Evolutionary conservation across 768 basidiomycete species (phyloP), one percentile per base, ranked within the genome.

Genomic region (Leccinum obscurum): DNA sequence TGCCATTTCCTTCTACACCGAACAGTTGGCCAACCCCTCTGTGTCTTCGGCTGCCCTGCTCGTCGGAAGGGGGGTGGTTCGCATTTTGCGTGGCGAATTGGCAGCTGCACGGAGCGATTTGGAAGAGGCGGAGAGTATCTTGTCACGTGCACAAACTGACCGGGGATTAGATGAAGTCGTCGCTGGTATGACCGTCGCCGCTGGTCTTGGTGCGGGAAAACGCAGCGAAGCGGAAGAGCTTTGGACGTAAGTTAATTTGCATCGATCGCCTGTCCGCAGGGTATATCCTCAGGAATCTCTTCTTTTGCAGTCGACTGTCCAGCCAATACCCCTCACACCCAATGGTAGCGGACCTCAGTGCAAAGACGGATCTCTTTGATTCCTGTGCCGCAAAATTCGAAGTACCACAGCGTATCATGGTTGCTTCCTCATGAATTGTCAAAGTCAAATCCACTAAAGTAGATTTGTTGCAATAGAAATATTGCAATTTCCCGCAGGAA

Each of bases 11-110:
- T 93, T 92, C 77, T 93, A 90, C 73, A 88, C 88, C 5, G 92
- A 94, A 66, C 92, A 93, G 70, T 77, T 93, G 22, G 89, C 83
- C 15, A 93, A 92, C 70, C 90, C 91, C 2, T 89, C 89, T 13
- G 71, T 92, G 54, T 83, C 87, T 14, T 90, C 88, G 1, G 83
- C 88, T 10, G 86, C 88, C 65, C 77, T 93, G 34, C 80, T 93
- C 46, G 87, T 89, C 22, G 85, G 89, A n/a, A 85, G 92, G 62
- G 91, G 90, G 9, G 83, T 92, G 28, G 87, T 87, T 28, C 86
- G 90, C 49, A 83, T 93, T n/a, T 76, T 93, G 54, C 81, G 87
- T 20, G 88, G 88, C 61, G 90, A 93, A 66, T 76, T 90, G 52
- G 75, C 79, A 24, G 89, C 85, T 57, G 92, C 91, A n/a, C 86